Evolutionary conservation across 768 basidiomycete species (phyloP), one percentile per base, ranked within the genome.

Genomic region (Podaxis sp.): DNA sequence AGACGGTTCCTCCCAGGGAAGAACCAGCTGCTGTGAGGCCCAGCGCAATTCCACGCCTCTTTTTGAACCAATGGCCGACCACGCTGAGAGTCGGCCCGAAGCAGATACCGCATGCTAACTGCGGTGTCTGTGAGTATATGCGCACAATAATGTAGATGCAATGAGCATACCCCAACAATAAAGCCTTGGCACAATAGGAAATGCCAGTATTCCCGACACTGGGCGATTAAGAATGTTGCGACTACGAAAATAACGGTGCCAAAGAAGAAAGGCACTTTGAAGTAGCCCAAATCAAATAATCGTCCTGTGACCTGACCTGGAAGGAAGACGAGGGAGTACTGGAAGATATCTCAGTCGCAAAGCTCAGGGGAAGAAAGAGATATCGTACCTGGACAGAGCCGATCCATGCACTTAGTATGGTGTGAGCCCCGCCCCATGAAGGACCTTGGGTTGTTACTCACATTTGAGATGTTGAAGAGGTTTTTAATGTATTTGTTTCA

Each of bases 51-150:
- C 84, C 82, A 41, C 84, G 76, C 60, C 75, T 78, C 62, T 76
- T 81, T 28, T 81, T 77, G 72, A 89, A 90, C 87, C 88, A 90
- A 66, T 90, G 87, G 5, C 83, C 81, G 2, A 87, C 67, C 5
- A 86, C 69, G 2, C 78, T 82, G 4, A 83, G 65, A 3, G 79
- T 75, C 0, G 84, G 82, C 3, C 83, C 84, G 60, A 84, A 88
- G 20, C 69, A 73, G 4, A 69, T 66, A 28, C 70, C 72, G 54
- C 69, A 71, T 36, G 64, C 67, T 28, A 71, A 38, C 70, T 69
- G 50, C 2, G 8, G 28, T 11, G 6, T 15, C 4, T 5, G 40
- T 24, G 11, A 40, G 41, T 46, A 15, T 20, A 22, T 11, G 24
- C 4, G 6, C 22, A 12, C 4, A 12, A 12, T 22, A 17, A 22